Conservation (phyloP, 1,284 basidiomycete genomes). For the Inonotus hispidus region DNA sequence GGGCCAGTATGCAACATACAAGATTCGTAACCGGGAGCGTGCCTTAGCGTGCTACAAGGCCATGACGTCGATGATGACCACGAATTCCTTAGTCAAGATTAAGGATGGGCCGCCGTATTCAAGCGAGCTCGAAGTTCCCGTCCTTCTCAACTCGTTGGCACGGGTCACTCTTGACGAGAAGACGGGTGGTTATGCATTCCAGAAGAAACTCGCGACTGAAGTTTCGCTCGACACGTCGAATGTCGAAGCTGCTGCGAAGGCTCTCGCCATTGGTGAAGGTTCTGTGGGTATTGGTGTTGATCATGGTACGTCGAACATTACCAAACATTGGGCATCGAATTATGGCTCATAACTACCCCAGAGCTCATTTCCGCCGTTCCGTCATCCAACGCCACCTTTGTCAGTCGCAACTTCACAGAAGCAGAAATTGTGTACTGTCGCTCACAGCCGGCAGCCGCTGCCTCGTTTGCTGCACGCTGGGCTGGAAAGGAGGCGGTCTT, state of each 20-base stretch:
- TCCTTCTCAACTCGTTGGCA: conserved; percentile 91
- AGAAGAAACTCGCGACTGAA: conserved; percentile 52
- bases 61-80: conserved; percentile 93
- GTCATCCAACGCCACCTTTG: conserved; percentile 84
- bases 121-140: conserved; percentile 81
- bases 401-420: conserved; percentile 90
- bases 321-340: not conserved
- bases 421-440: conserved; percentile 86
- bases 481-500: conserved; percentile 97
- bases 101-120: conserved; percentile 93
- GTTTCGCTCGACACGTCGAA: conserved; percentile 60
- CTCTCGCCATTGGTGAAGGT: conserved; percentile 41
- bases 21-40: conserved; percentile 61
- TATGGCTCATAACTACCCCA: conserved; percentile 29
- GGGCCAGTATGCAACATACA: conserved; percentile 72
- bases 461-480: conserved; percentile 96
- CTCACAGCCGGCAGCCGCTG: conserved; percentile 78
- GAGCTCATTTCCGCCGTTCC: conserved; percentile 94
- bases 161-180: conserved; percentile 80
- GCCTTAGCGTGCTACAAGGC: conserved; percentile 83
- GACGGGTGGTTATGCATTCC: conserved; percentile 81
- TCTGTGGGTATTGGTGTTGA: conserved; percentile 79
- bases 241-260: conserved; percentile 54
- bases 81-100: conserved; percentile 89
- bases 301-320: conserved; percentile 51